A percentile compares a stretch with the other conserved stretches of the same genome.
Conservation (phyloP, 2,329 filamentous ascomycete species). For the Phoma herbarum region DNA sequence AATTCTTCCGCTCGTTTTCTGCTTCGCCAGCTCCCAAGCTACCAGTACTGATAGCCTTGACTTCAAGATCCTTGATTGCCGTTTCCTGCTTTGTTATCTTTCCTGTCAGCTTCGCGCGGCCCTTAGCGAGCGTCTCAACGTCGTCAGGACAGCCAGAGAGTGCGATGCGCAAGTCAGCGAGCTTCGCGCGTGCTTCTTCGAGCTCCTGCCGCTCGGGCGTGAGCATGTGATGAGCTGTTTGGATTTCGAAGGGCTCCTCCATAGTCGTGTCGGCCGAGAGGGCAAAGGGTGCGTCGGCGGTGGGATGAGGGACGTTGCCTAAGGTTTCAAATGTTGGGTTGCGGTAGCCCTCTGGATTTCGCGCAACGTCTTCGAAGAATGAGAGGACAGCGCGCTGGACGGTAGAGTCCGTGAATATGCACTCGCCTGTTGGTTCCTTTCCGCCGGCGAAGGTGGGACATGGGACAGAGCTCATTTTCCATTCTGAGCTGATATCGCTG, state of each 20-base stretch:
- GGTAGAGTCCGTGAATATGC: conserved; percentile 63
- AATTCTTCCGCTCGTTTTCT: conserved; percentile 28
- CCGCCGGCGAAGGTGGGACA: conserved; percentile 70
- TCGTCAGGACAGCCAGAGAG: conserved; percentile 31
- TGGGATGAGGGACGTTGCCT: conserved; percentile 24
- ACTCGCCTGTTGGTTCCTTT: conserved; percentile 66
- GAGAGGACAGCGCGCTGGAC: conserved; percentile 64
- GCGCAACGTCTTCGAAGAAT: conserved; percentile 69
- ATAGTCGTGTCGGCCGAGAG: conserved; percentile 22
- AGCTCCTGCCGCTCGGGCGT: conserved; percentile 34
- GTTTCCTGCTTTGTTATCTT: conserved; percentile 31
- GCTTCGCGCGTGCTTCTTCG: conserved; percentile 17
- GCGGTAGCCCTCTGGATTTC: conserved; percentile 50
- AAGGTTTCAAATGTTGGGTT: conserved; percentile 39
- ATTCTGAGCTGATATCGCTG: conserved; percentile 13
- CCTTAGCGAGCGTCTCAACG: conserved; percentile 24
- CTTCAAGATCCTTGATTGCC: conserved; percentile 28
- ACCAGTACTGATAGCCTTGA: conserved; percentile 28
- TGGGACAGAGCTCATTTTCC: conserved; percentile 43
- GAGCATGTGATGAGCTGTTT: conserved; percentile 22
- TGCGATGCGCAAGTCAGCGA: conserved; percentile 30
- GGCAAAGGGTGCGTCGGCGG: conserved; percentile 26
- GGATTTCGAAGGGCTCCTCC: background rate
- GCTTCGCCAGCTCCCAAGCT: conserved; percentile 27
- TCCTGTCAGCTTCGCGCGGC: conserved; percentile 30